Evolutionary conservation across 2,329 filamentous ascomycete genomes (phyloP).

Genomic region (Malbranchea cinnamomea): DNA sequence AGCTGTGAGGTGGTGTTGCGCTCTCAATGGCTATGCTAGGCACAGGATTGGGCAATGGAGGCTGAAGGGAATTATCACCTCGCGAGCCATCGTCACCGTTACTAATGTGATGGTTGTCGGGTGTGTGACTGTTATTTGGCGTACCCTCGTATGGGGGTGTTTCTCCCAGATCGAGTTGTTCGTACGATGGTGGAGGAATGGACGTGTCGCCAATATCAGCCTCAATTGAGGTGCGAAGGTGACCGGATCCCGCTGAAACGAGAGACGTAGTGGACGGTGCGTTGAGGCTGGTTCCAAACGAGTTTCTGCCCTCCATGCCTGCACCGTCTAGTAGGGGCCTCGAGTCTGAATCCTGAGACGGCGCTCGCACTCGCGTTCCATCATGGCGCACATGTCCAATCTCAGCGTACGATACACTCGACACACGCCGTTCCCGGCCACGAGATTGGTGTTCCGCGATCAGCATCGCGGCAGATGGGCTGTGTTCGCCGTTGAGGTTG

Average conservation of each 20-base stretch:
- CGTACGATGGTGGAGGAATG: conserved; percentile 27
- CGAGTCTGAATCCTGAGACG: conserved; percentile 33
- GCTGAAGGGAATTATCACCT: conserved; percentile 1
- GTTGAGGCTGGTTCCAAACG: conserved; percentile 16
- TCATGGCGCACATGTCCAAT: conserved; percentile 35
- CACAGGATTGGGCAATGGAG: conserved; percentile 8
- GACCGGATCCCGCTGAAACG: conserved; percentile 22
- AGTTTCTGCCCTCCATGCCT: conserved; percentile 15
- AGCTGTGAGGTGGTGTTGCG: conserved; percentile 11
- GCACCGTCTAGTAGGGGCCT: conserved; percentile 29
- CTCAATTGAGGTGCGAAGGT: conserved; percentile 16
- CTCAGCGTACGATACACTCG: conserved; percentile 34
- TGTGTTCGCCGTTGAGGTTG: too few relatives aligned
- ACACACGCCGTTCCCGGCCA: conserved; percentile 29
- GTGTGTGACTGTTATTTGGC: not conserved
- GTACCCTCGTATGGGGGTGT: conserved; percentile 23
- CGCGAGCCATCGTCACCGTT: conserved; percentile 10
- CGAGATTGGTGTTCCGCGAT: conserved; percentile 31
- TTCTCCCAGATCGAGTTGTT: conserved; percentile 28
- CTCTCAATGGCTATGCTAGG: conserved; percentile 15
- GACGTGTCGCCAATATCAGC: conserved; percentile 22
- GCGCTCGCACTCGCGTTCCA: conserved; percentile 32
- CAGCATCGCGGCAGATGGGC: conserved; percentile 22
- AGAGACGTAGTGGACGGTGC: conserved; percentile 22
- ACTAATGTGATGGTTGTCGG: conserved; percentile 14